These are phyloP conservation scores for Aspergillus japonicus DNA, from an alignment of 2,329 filamentous ascomycete species.

Conservation along the genomic window DNA sequence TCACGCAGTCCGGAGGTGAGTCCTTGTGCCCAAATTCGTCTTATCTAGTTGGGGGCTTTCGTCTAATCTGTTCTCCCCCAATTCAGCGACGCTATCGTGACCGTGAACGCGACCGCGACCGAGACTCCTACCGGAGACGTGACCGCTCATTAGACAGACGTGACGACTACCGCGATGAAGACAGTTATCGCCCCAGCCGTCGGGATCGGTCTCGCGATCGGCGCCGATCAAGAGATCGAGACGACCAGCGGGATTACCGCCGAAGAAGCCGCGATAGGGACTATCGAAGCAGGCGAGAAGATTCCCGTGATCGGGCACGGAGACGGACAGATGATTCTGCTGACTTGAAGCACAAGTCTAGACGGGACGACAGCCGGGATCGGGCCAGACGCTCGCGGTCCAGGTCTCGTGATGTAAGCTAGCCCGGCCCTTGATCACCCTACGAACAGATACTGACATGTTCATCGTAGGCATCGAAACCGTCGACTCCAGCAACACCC, in stretches of 20 bases:
- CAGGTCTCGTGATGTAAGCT: constrained; percentile 59
- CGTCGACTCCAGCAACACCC: constrained; percentile 41
- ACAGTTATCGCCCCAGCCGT: constrained; percentile 60
- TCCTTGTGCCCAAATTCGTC: not conserved
- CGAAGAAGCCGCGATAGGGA: constrained; percentile 68
- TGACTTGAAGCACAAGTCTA: constrained; percentile 66
- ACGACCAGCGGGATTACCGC: constrained; percentile 58
- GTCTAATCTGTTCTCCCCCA: constrained; percentile 13
- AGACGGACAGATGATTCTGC: constrained; percentile 67
- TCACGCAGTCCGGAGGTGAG: constrained; percentile 52
- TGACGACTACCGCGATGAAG: constrained; percentile 55
- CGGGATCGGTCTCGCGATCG: constrained; percentile 66
- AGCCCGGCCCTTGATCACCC: not conserved
- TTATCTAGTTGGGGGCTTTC: not conserved
- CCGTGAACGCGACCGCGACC: constrained; percentile 55
- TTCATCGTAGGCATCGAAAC: constrained; percentile 52
- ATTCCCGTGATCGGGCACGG: constrained; percentile 65
- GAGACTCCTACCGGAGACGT: constrained; percentile 61
- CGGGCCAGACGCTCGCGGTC: constrained; percentile 52
- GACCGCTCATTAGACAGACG: constrained; percentile 64
- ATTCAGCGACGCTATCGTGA: constrained; percentile 54
- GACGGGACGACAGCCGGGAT: constrained; percentile 64
- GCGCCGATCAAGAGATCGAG: constrained; percentile 58
- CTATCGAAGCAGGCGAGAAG: constrained; percentile 68
- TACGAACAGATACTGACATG: not conserved